Conservation (phyloP, 179 eudicot genomes). For the Carnegiea gigantea region DNA sequence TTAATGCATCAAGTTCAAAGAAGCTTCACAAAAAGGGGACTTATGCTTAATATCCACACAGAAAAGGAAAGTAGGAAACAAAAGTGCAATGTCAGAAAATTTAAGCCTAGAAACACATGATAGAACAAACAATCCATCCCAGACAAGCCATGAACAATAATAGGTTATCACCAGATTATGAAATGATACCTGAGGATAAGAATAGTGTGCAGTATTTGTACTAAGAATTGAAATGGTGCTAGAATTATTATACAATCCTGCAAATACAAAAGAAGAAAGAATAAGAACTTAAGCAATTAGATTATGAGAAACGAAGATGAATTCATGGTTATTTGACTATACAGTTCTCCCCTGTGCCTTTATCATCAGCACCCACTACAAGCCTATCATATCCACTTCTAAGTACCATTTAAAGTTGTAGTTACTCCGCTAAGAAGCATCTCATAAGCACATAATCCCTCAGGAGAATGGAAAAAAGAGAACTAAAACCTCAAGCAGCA, state of each 20-base stretch:
- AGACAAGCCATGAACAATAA: background rate
- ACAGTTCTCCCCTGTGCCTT: background rate
- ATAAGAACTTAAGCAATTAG: slow-evolving; percentile 1
- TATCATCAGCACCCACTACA: background rate
- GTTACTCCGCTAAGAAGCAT: background rate
- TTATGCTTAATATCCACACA: background rate
- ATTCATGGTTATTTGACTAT: background rate
- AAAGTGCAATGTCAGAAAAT: background rate
- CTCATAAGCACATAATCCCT: background rate
- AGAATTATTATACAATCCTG: slow-evolving; percentile 14
- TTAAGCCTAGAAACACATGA: background rate
- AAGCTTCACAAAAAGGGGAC: background rate
- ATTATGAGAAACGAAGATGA: background rate
- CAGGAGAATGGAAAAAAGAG: background rate
- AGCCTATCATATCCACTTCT: background rate
- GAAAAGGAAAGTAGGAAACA: background rate
- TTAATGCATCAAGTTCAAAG: background rate
- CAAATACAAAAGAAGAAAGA: slow-evolving; percentile 9
- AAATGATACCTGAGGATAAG: slow-evolving; percentile 1
- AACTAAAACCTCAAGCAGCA: background rate
- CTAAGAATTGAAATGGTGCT: background rate
- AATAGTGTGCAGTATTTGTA: background rate
- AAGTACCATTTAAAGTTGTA: background rate
- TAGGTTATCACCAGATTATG: background rate
- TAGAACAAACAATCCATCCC: background rate